phyloP scores from a whole-genome alignment of 306 rosid species.

The Calophaca sinica region DNA sequence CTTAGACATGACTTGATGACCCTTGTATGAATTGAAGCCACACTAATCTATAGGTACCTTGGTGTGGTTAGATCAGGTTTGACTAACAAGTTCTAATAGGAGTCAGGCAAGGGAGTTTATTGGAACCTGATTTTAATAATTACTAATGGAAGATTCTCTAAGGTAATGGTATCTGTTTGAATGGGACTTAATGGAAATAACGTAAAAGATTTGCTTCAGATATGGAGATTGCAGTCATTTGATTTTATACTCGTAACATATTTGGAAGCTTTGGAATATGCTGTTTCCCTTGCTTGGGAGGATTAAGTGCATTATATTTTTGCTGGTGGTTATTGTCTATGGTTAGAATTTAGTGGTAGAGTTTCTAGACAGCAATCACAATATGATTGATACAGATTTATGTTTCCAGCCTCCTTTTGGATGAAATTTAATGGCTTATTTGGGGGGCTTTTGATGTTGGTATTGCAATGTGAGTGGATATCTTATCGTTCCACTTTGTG shows the following conservation, averaged over 20 bases:
- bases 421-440: neutral
- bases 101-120: slow-evolving; percentile 13
- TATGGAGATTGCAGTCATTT: neutral
- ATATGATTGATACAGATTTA: neutral
- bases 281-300: slow-evolving; percentile 23
- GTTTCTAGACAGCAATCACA: slow-evolving; percentile 25
- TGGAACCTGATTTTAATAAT: slow-evolving; percentile 24
- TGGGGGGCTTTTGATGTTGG: neutral
- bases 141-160: slow-evolving; percentile 1
- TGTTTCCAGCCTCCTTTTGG: neutral
- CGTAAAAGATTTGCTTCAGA: slow-evolving; percentile 5
- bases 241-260: neutral
- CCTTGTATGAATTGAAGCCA: slow-evolving; percentile 20
- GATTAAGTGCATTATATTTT: slow-evolving; percentile 11
- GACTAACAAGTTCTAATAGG: slow-evolving; percentile 4
- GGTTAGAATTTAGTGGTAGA: neutral
- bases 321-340: neutral
- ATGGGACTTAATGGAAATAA: slow-evolving; percentile 25
- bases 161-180: no score
- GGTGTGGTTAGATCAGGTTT: slow-evolving; percentile 32
- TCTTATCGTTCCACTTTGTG: slow-evolving; percentile 18
- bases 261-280: slow-evolving; percentile 19
- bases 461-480: slow-evolving; percentile 10
- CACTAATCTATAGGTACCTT: slow-evolving; percentile 28
- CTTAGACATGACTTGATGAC: slow-evolving; percentile 1